A percentile compares a stretch with the other conserved stretches of the same genome.
Conservation (phyloP, 805 yeast species). For the Candida broadrunensis region DNA sequence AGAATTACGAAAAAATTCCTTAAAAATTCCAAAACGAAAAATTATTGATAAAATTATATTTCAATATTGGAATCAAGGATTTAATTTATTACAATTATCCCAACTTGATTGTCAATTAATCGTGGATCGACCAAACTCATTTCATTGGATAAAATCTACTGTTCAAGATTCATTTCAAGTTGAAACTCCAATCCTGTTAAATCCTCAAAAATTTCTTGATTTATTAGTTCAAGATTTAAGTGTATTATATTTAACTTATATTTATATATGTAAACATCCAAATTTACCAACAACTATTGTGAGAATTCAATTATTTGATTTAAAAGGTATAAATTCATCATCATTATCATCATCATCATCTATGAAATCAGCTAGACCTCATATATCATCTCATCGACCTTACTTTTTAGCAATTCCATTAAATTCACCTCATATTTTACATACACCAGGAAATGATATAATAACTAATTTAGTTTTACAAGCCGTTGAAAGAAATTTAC, state of each 20-base stretch:
- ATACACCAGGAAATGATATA: conserved; percentile 42
- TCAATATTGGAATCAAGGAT: conserved; percentile 53
- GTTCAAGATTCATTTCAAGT: conserved; percentile 33
- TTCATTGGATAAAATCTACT: conserved; percentile 48
- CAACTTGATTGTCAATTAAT: conserved; percentile 67
- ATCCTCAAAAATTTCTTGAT: conserved; percentile 52
- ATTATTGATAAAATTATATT: conserved; percentile 45
- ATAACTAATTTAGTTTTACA: conserved; percentile 57
- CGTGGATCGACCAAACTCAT: conserved; percentile 53
- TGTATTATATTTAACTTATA: conserved; percentile 55
- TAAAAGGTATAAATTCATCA: conserved; percentile 16
- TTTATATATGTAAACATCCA: conserved; percentile 67
- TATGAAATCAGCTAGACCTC: conserved; percentile 33
- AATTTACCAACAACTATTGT: conserved; percentile 56
- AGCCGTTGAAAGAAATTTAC: conserved; percentile 53
- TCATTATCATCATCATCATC: conserved; percentile 7
- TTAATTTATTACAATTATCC: conserved; percentile 64
- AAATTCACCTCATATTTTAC: conserved; percentile 65
- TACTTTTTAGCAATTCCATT: conserved; percentile 65
- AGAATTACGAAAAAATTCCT: conserved; percentile 5
- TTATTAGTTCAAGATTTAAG: conserved; percentile 47
- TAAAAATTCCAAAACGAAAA: conserved; percentile 23
- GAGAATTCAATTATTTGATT: conserved; percentile 68
- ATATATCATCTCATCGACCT: conserved; percentile 54
- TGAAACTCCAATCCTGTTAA: conserved; percentile 34